Evolutionary conservation across 148 eudicot genomes (phyloP).

Genomic region (Cornus florida): DNA sequence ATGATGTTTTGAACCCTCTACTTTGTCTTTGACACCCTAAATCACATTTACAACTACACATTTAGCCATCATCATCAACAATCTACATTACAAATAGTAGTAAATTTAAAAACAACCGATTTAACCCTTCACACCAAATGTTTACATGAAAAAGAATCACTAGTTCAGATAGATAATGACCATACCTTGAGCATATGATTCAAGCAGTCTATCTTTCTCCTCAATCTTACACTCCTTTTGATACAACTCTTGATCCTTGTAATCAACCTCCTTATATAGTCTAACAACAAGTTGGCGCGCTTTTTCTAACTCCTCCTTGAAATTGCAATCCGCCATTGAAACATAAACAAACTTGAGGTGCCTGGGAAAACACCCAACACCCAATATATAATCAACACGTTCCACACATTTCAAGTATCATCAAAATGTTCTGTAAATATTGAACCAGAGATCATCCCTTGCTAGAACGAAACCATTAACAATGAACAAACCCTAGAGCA

Average conservation of each 20-base stretch:
- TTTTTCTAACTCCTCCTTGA: background rate
- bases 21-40: too few relatives aligned
- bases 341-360: background rate
- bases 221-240: background rate
- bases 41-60: background rate
- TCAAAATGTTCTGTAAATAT: too few relatives aligned
- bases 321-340: background rate
- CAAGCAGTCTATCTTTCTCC: slow-evolving; percentile 1
- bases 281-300: background rate
- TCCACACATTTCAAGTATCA: too few relatives aligned
- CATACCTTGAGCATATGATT: slow-evolving; percentile 10
- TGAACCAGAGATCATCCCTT: too few relatives aligned
- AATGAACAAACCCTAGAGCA: too few relatives aligned
- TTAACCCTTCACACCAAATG: background rate
- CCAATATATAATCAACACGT: too few relatives aligned
- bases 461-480: too few relatives aligned
- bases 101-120: too few relatives aligned
- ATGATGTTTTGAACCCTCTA: too few relatives aligned
- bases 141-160: background rate
- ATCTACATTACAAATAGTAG: too few relatives aligned
- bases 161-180: too few relatives aligned
- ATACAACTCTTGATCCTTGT: background rate
- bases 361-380: background rate
- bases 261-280: background rate
- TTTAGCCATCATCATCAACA: background rate